These are phyloP conservation scores for Xylaria arbuscula DNA, from an alignment of 2,329 filamentous ascomycete species.

Conservation along the genomic window DNA sequence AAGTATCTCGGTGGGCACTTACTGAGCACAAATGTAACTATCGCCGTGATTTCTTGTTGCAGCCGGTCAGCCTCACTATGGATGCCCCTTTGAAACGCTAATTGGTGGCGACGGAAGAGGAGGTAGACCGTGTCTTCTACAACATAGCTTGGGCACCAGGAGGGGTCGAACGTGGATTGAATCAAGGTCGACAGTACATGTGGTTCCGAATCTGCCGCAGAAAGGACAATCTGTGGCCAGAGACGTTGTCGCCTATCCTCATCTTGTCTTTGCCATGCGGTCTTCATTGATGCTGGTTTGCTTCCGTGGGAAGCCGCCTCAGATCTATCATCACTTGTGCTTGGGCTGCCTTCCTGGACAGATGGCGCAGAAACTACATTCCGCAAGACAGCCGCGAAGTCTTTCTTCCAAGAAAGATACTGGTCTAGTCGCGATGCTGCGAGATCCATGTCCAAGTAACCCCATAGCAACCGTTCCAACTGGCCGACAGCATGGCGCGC, in stretches of 20 bases:
- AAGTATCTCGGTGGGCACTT: slow-evolving; percentile 43
- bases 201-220: slow-evolving; percentile 40
- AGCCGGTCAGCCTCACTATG: not conserved
- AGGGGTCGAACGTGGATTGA: slow-evolving; percentile 44
- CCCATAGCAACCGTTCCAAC: slow-evolving; percentile 44
- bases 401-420: slow-evolving; percentile 47
- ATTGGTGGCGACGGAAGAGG: slow-evolving; percentile 35
- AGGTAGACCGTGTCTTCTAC: slow-evolving; percentile 48
- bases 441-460: slow-evolving; percentile 2
- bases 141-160: slow-evolving; percentile 48
- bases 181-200: slow-evolving; percentile 41
- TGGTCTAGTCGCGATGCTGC: slow-evolving; percentile 41
- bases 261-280: slow-evolving; percentile 44
- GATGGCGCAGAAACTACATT: not conserved
- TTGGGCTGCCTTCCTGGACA: not conserved
- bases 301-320: slow-evolving; percentile 20
- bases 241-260: slow-evolving; percentile 37
- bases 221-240: slow-evolving; percentile 47
- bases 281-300: slow-evolving; percentile 37
- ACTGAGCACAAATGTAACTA: slow-evolving; percentile 42
- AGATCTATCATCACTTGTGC: not conserved
- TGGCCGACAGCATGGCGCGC: slow-evolving; percentile 45
- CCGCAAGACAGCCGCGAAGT: slow-evolving; percentile 33
- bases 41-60: slow-evolving; percentile 31
- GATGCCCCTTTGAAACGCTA: not conserved